Conservation (phyloP, 805 yeast species). For the Candida nonsorbophila region DNA sequence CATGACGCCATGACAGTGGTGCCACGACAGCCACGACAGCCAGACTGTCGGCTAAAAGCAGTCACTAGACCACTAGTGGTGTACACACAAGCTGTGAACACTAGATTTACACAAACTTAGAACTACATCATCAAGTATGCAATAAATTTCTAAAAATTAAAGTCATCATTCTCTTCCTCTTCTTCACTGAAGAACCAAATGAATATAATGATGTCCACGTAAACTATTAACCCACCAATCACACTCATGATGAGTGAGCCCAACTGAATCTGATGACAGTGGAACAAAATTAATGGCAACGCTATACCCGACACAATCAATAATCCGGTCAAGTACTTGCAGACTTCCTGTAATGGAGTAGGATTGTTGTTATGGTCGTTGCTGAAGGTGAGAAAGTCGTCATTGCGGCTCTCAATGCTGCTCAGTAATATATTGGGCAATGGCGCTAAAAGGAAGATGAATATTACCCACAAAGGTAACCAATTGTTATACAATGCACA, state of each 20-base stretch:
- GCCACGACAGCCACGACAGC: not conserved
- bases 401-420: conserved; percentile 32
- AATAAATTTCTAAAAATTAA: conserved; percentile 32
- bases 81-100: not conserved
- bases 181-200: conserved; percentile 43
- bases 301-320: conserved; percentile 40
- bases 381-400: conserved; percentile 40
- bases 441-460: conserved; percentile 39
- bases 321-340: conserved; percentile 35
- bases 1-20: not conserved
- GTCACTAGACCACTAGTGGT: too few species aligned
- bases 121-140: not conserved
- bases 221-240: conserved; percentile 40
- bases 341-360: conserved; percentile 31
- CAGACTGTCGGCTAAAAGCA: not conserved
- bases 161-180: conserved; percentile 42
- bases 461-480: conserved; percentile 37
- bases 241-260: conserved; percentile 41
- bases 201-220: conserved; percentile 37
- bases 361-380: conserved; percentile 34
- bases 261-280: conserved; percentile 27
- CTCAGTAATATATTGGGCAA: conserved; percentile 37
- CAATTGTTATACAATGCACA: conserved; percentile 42
- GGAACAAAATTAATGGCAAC: conserved; percentile 38
- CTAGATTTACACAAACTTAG: not conserved